Conservation (phyloP, 345 rosid genomes). For the Garcia nutans region DNA sequence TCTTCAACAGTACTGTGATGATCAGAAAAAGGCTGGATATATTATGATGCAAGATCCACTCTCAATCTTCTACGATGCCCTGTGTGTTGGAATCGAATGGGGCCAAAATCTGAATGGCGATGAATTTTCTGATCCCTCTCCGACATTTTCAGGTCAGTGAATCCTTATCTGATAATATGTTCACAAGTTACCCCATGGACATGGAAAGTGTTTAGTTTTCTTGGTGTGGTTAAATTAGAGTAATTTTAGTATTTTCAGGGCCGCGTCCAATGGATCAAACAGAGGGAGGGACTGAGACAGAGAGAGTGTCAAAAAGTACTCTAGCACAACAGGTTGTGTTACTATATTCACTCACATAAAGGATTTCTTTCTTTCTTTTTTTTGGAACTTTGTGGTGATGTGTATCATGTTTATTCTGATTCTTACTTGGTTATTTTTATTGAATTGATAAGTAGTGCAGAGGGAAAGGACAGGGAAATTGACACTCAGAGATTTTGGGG, state of each 20-base stretch:
- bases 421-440: neutral
- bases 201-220: neutral
- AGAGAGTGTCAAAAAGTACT: constrained; percentile 7
- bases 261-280: constrained; percentile 9
- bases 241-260: constrained; percentile 15
- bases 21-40: constrained; percentile 38
- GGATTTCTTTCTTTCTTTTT: too few species aligned
- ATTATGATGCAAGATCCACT: constrained; percentile 45
- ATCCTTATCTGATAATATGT: neutral
- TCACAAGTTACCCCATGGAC: too few species aligned
- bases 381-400: neutral
- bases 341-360: neutral
- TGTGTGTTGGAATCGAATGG: constrained; percentile 39
- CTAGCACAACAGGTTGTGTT: constrained; percentile 42
- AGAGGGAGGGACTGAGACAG: constrained; percentile 19
- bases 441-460: constrained; percentile 35
- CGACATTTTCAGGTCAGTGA: constrained; percentile 25
- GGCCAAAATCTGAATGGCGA: constrained; percentile 10
- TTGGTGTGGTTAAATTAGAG: too few species aligned
- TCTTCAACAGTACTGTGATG: constrained; percentile 42
- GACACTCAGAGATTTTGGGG: constrained; percentile 37
- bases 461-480: constrained; percentile 51
- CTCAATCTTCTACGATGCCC: constrained; percentile 42
- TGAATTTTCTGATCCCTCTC: constrained; percentile 19
- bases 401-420: neutral